Percentiles rank a stretch among this genome's conserved stretches.
These are phyloP conservation scores for Stentor coeruleus DNA, from an alignment of 73 alveolate species.

Conservation along the genomic window DNA sequence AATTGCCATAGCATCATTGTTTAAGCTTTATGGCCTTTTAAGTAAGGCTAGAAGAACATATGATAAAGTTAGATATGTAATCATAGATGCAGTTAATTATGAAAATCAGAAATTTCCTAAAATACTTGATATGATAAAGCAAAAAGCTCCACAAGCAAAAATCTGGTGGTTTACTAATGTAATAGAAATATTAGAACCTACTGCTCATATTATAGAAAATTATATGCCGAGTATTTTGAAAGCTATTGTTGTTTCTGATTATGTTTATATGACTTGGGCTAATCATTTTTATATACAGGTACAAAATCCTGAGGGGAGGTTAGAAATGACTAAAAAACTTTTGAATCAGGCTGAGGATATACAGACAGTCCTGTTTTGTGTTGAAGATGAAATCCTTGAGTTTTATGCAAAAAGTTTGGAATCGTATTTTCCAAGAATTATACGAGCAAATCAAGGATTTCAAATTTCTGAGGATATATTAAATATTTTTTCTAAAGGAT, in stretches of 20 bases:
- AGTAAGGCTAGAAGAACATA: background rate
- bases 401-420: background rate
- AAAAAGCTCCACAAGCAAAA: background rate
- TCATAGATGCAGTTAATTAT: background rate
- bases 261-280: too few species aligned
- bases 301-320: background rate
- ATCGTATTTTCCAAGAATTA: background rate
- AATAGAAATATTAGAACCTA: background rate
- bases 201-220: too few species aligned
- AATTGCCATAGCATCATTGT: background rate
- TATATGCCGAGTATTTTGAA: background rate
- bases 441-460: background rate
- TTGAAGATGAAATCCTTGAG: background rate
- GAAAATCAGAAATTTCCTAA: background rate
- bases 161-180: background rate
- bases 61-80: background rate
- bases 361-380: background rate
- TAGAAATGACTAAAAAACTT: too few species aligned
- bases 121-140: too few species aligned
- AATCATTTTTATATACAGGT: background rate
- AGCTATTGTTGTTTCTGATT: background rate
- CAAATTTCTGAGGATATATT: too few species aligned
- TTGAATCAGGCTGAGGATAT: background rate
- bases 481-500: too few species aligned
- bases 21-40: background rate